Conservation (phyloP, 345 rosid species). For the Anastatica hierochuntica region DNA sequence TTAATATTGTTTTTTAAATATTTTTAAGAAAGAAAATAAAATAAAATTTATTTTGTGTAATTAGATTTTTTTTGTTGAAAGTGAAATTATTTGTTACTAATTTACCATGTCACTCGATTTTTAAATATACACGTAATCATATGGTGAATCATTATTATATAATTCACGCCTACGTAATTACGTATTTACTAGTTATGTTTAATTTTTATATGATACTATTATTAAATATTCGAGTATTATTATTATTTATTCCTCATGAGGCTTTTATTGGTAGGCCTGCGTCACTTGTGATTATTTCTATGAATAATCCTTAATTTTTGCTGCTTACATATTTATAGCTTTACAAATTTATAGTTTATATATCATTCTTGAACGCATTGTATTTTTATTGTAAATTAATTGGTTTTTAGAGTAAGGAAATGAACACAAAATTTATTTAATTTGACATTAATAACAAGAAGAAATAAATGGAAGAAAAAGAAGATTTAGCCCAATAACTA, state of each 20-base stretch:
- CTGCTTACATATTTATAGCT: no score
- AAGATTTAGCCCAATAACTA: no score
- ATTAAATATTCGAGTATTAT: conserved; percentile 16
- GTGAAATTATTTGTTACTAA: conserved; percentile 16
- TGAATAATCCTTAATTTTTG: no score
- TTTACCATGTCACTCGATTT: conserved; percentile 9
- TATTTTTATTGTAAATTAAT: no score
- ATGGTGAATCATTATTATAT: background rate
- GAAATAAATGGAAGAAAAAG: no score
- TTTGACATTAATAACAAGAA: no score
- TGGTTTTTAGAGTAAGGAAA: no score
- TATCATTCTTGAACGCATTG: no score
- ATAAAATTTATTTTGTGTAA: background rate
- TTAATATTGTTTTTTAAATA: background rate
- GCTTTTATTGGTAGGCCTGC: conserved; percentile 24
- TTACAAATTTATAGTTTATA: no score
- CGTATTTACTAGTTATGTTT: background rate
- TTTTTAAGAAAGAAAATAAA: background rate
- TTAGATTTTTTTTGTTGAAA: background rate
- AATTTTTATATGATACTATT: background rate
- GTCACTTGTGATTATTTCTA: no score
- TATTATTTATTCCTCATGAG: conserved; percentile 6
- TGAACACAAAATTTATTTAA: no score
- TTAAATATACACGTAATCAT: conserved; percentile 21
- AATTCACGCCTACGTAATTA: conserved; percentile 10